Percentiles rank a stretch among this genome's conserved stretches.
Conservation (phyloP, 768 basidiomycete genomes). For the Termitomyces sp. region DNA sequence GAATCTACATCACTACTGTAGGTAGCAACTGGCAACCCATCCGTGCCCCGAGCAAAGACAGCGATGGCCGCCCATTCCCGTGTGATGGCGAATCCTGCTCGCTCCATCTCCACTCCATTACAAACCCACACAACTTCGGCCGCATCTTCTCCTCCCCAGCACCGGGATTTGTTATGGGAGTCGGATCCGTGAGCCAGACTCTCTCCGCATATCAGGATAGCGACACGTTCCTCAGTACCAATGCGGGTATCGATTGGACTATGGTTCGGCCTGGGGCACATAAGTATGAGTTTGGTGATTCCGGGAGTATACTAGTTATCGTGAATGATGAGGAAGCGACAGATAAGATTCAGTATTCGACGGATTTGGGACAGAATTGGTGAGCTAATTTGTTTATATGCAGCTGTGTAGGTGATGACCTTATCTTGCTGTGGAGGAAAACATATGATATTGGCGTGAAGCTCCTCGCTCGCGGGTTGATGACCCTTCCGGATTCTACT, state of each 20-base stretch:
- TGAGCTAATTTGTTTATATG: constrained; percentile 19
- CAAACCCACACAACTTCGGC: constrained; percentile 88
- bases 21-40: constrained; percentile 76
- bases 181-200: constrained; percentile 75
- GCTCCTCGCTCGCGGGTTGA: constrained; percentile 70
- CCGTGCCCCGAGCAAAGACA: constrained; percentile 49
- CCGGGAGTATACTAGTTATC: constrained; percentile 72
- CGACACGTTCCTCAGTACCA: constrained; percentile 89
- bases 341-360: constrained; percentile 68
- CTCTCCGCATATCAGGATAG: constrained; percentile 76
- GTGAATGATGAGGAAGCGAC: constrained; percentile 83
- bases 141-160: constrained; percentile 93
- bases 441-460: constrained; percentile 63
- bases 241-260: constrained; percentile 83
- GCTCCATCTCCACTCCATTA: constrained; percentile 91
- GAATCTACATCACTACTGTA: not conserved
- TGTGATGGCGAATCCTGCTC: constrained; percentile 71
- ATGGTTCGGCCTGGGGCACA: constrained; percentile 74
- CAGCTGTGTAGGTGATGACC: not conserved
- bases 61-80: constrained; percentile 50
- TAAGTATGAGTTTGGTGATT: constrained; percentile 96
- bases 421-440: constrained; percentile 41
- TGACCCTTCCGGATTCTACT: constrained; percentile 91
- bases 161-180: constrained; percentile 95
- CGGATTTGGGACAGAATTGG: constrained; percentile 83